Base-by-base conservation (phyloP, 345 rosid species). In the Tarenaya hassleriana region DNA sequence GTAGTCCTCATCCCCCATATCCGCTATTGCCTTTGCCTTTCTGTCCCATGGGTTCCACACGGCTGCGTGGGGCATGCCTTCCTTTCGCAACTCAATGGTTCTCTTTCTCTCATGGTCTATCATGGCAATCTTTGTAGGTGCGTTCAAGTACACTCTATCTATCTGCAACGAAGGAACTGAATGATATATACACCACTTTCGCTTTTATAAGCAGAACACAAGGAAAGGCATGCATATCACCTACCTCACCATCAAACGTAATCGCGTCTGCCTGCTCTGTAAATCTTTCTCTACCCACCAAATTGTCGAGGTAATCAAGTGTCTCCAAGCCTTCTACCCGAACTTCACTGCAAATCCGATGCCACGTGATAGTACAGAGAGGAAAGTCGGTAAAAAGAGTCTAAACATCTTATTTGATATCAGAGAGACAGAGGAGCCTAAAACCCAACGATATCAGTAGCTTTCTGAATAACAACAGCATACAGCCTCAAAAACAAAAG, bases 261-360 rank as follows among this genome's bases (percentile, higher is more conserved):
- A 87, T 75, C 50, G 96, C 89, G 77, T 87, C 94, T 14, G 85
- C 94, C 68, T 87, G 96, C 74, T 87, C 96, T 1, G 96, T 87
- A 69, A 64, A 77, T 60, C 96, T 74, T 66, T 84, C 77, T 69
- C 56, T 70, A 31, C 38, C 19, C 72, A 49, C 69, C 48, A 81
- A 63, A 79, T 87, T 78, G 56, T 87, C 96, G 20, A 87, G 68
- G 70, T 76, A 87, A 73, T 87, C 90, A 14, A 87, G 87, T 3
- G 96, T 87, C 82, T 87, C 96, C 80, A 87, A 62, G 47, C 96
- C 96, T 73, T 87, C 96, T 12, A 84, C 74, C 0, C 96, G 87
- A 32, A 87, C 94, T 79, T 86, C 84, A 61, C 94, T 90, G 92
- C 71, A 80, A 74, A 70, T 70, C 19, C 52, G 58, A 58, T 44